Evolutionary conservation across 2,329 filamentous ascomycete species (phyloP).

Genomic region (Ceratocystis diversiconidia): DNA sequence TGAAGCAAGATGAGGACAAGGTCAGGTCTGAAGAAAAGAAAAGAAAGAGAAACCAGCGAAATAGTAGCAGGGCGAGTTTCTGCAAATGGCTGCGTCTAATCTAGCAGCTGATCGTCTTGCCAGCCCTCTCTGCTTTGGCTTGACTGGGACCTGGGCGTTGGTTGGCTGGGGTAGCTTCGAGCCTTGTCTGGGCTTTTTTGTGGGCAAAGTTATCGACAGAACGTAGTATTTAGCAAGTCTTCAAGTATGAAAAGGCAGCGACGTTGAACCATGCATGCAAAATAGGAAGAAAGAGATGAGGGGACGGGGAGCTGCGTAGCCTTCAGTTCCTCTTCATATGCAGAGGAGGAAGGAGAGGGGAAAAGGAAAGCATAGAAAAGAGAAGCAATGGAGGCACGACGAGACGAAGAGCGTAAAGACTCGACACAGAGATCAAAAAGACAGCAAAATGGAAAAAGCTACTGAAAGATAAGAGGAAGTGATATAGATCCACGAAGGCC

Average conservation of each 20-base stretch:
- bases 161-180: no score
- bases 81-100: neutral
- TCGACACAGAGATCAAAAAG: neutral
- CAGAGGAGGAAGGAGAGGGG: neutral
- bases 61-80: neutral
- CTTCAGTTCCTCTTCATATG: neutral
- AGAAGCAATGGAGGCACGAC: neutral
- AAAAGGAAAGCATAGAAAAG: neutral
- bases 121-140: neutral
- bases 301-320: neutral
- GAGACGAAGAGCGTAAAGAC: neutral
- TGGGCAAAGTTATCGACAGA: neutral
- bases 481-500: no score
- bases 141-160: neutral
- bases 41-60: neutral
- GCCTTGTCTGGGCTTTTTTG: neutral
- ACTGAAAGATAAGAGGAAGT: no score
- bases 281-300: no score
- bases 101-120: neutral
- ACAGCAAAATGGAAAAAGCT: no score
- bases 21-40: neutral
- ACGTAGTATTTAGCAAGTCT: neutral
- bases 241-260: no score
- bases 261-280: no score
- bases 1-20: neutral